Evolutionary conservation across 1,284 basidiomycete genomes (phyloP), one percentile per base, ranked within the genome.

Genomic region (Anthracocystis panici-leucophaei): DNA sequence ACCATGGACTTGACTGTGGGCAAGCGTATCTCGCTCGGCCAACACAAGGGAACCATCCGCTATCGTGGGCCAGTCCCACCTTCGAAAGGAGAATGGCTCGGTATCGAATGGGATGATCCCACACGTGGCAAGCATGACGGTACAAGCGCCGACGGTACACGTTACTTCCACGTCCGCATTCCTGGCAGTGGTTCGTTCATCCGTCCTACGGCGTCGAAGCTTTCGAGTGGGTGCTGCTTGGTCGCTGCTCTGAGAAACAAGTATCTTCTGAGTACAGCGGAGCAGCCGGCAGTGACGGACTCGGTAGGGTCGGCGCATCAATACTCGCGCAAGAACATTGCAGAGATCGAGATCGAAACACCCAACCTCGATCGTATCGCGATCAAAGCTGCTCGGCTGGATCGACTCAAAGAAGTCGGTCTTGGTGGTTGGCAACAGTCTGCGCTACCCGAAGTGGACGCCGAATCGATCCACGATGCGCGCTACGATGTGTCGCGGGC

Each of bases 21-120:
- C 29, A 55, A 42, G 16, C 73, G 82, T 23, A 63, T 83, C 53
- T 69, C 73, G 16, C 62, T 71, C 27, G 67, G 72, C 35, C 46
- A 63, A 14, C 65, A 78, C 40, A 58, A 74, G 11, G 82, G 82
- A 31, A 93, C 93, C 0, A 86, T 96, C 66, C 90, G 87, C 85
- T 95, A 90, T 81, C 85, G 89, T 7, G 94, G 94, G 3, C 75
- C 86, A 1, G 90, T 96, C 16, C 87, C 90, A 16, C 89, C 89
- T 20, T 90, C 92, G 0, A 82, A 86, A 9, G 93, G 92, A 11
- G 78, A 86, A 16, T 99, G 96, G 95, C 89, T 95, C 5, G 96
- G 96, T 14, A 89, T 98, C 55, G 95, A 98, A 87, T 99, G 95
- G 93, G 96, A 99, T 81, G 91, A 94, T 81, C 88, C 91, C 6